phyloP scores from a whole-genome alignment of 495 filamentous ascomycete genomes.

The Xylaria curta region DNA sequence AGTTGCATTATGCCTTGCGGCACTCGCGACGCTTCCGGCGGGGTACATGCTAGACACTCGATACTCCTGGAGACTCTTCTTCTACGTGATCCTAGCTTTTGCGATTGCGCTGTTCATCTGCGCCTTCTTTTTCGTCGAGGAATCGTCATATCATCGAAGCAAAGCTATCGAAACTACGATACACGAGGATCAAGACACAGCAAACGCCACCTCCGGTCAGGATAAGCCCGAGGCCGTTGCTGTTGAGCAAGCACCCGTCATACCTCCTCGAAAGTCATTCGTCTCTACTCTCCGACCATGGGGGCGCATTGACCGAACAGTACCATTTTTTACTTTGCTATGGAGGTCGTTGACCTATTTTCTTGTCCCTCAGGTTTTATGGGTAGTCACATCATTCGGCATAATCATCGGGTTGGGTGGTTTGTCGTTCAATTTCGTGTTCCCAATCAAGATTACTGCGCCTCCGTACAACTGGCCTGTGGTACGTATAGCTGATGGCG shows the following conservation, averaged over 20 bases:
- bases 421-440: slow-evolving; percentile 65
- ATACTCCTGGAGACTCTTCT: slow-evolving; percentile 56
- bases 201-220: slow-evolving; percentile 10
- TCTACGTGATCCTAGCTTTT: slow-evolving; percentile 62
- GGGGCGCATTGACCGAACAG: slow-evolving; percentile 50
- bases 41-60: slow-evolving; percentile 49
- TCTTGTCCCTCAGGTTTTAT: slow-evolving; percentile 61
- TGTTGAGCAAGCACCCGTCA: slow-evolving; percentile 28
- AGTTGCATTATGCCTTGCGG: slow-evolving; percentile 62
- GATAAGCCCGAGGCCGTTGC: slow-evolving; percentile 19
- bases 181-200: slow-evolving; percentile 41
- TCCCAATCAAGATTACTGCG: slow-evolving; percentile 61
- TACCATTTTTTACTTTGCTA: slow-evolving; percentile 56
- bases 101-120: slow-evolving; percentile 60
- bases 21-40: slow-evolving; percentile 44
- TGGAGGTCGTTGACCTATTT: slow-evolving; percentile 60
- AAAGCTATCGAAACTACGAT: slow-evolving; percentile 22
- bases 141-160: slow-evolving; percentile 61
- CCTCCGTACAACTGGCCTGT: slow-evolving; percentile 64
- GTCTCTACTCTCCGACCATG: slow-evolving; percentile 51
- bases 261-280: slow-evolving; percentile 50
- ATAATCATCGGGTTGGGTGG: slow-evolving; percentile 63
- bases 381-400: slow-evolving; percentile 63
- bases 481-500: slow-evolving; percentile 20
- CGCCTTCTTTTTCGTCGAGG: slow-evolving; percentile 67